Base-by-base conservation (phyloP, 345 rosid species). In the Odontarrhena argentea region DNA sequence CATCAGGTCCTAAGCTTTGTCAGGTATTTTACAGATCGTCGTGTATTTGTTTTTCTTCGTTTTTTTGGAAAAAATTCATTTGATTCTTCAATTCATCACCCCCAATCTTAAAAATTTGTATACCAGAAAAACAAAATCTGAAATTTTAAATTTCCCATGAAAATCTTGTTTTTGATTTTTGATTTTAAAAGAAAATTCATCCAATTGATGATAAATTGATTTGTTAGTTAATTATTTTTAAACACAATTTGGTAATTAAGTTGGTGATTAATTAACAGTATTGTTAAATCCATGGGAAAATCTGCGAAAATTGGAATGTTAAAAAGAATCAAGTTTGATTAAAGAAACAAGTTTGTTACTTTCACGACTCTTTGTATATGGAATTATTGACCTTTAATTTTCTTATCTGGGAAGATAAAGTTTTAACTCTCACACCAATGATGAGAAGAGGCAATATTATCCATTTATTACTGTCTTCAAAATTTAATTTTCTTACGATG, bases 1-100 rank as follows among this genome's bases (percentile, higher is more conserved):
- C 85, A 37, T 50, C 79, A 11, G 86, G 68, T 53, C 76, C 59
- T 76, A 77, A 67, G 55, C 84, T 84, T 74, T 77, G 80, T 80
- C 89, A 84, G 89, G 88, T 88, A 83, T 71, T 47, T 30, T 26
- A 9, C 40, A 22, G 36, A 10, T 48, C 48, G 24, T 26, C 14
- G 10, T 61, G 15, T 53, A 45, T 5, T 11, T 61, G 36, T 22
- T 28, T 46, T 26, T 51, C 34, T 36, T 63, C 63, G 8, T 22
- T 8, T 22, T 11, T 28, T 43, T 36, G 45, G 37, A 44, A 24
- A 11, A 40, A 41, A 60, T 44, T 41, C 12, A 1, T 26, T 42
- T 8, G 9, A 9, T 8, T 60, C 0, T 15, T 46, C 0, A 47
- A 36, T 36, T 36, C 0, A 2, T 53, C 37, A 0, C 38, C 7